Evolutionary conservation across 2,329 filamentous ascomycete genomes (phyloP).

Genomic region (Aspergillus ruber): DNA sequence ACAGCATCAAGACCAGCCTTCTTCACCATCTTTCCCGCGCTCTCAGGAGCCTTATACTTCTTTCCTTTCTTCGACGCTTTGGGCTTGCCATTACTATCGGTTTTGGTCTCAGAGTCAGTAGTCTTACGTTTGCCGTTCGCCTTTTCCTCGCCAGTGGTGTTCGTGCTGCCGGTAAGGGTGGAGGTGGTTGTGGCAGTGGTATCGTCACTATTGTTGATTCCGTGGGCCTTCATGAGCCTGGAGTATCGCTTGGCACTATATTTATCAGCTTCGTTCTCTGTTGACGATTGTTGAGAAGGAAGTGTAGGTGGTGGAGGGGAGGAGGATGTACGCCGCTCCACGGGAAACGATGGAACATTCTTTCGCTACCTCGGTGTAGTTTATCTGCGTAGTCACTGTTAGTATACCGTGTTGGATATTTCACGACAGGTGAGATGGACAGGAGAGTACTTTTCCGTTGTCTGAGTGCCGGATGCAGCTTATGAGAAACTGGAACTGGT

Average conservation of each 20-base stretch:
- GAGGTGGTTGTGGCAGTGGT: constrained; percentile 15
- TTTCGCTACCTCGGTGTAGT: constrained; percentile 59
- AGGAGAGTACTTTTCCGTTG: constrained; percentile 51
- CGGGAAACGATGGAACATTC: constrained; percentile 59
- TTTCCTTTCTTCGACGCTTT: constrained; percentile 12
- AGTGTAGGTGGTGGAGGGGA: neutral
- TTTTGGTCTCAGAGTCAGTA: neutral
- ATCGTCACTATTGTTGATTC: constrained; percentile 32
- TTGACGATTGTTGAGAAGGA: neutral
- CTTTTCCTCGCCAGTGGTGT: constrained; percentile 9
- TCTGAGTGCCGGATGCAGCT: constrained; percentile 57
- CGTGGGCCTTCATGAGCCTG: constrained; percentile 56
- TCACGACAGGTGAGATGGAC: neutral
- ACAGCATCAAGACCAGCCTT: neutral
- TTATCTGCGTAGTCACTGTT: constrained; percentile 44
- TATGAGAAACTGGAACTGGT: constrained; percentile 61
- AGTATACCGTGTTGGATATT: neutral
- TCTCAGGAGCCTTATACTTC: constrained; percentile 7
- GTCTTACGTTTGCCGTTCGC: constrained; percentile 3
- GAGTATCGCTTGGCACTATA: constrained; percentile 61
- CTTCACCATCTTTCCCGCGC: constrained; percentile 6
- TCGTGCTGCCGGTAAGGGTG: constrained; percentile 3
- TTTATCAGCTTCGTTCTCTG: neutral
- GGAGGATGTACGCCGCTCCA: constrained; percentile 60
- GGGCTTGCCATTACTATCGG: neutral